Evolutionary conservation across 2,329 filamentous ascomycete species (phyloP), one percentile per base, ranked within the genome.

Genomic region (Fonsecaea pugnacius): DNA sequence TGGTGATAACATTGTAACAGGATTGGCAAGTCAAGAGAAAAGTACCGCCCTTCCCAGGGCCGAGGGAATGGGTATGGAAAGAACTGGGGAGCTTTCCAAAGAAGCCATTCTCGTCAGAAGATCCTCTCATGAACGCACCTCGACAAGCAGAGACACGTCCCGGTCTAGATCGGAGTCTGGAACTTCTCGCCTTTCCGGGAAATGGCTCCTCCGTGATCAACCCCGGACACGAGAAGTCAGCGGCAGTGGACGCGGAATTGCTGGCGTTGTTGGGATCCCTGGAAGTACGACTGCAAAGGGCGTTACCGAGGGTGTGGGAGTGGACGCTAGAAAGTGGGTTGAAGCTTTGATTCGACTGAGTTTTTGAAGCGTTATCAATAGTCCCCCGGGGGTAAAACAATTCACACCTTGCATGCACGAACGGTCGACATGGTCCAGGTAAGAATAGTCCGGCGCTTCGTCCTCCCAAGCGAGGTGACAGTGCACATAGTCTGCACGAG

Each of bases 31-130:
- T 30, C 58, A 64, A 21, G 50, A 62, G 27, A 21, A 4, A 21
- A 46, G 12, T 32, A 32, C 53, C n/a, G 7, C 16, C 24, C 43
- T 2, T 24, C 4, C 21, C 43, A 8, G 32, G 14, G 5, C 53
- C 35, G 50, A 35, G 21, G 18, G 24, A 51, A 21, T 18, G 33
- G 32, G 30, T 24, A 4, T n/a, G 7, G 14, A 53, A 30, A 21
- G 36, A 33, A 46, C 6, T n/a, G 12, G 6, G 27, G 46, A 36
- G 6, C 30, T 46, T n/a, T 21, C 36, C 33, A 78, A 77, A 40
- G 79, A 81, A 72, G 80, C 79, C 1, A 80, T 81, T 62, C 68
- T 82, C n/a, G 72, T 82, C 60, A 76, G 79, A 38, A 80, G 77
- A 72, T 75, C 79, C 36, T 79, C 76, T 54, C 58, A 66, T 43